Evolutionary conservation across 2,329 filamentous ascomycete species (phyloP).

Genomic region (Fusarium longipes): DNA sequence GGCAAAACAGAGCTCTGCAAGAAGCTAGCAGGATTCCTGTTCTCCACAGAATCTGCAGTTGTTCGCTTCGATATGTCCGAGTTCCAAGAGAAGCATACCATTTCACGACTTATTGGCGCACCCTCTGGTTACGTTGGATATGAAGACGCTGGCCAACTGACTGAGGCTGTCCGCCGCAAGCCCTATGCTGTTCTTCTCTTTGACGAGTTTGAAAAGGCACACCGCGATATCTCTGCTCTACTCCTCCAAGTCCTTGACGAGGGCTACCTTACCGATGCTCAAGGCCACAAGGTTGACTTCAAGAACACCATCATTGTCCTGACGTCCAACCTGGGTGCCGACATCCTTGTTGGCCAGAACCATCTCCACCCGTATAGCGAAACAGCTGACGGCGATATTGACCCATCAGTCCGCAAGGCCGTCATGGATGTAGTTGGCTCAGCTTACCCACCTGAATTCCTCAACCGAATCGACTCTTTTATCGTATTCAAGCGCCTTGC

Average conservation of each 20-base stretch:
- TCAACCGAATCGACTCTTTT: conserved; percentile 96
- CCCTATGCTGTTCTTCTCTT: conserved; percentile 95
- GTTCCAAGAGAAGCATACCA: conserved; percentile 97
- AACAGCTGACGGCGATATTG: conserved; percentile 74
- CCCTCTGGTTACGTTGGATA: conserved; percentile 97
- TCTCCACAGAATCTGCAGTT: conserved; percentile 90
- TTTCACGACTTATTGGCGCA: conserved; percentile 90
- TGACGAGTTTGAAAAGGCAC: conserved; percentile 98
- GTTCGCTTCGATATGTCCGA: conserved; percentile 98
- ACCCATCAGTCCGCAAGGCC: conserved; percentile 76
- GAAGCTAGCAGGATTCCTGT: conserved; percentile 91
- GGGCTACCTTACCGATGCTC: conserved; percentile 92
- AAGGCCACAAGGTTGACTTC: conserved; percentile 97
- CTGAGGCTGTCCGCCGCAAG: conserved; percentile 93
- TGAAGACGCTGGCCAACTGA: conserved; percentile 95
- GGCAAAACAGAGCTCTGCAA: conserved; percentile 98
- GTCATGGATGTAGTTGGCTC: conserved; percentile 89
- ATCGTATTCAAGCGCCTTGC: conserved; percentile 94
- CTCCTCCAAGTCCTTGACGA: conserved; percentile 95
- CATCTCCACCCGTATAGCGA: conserved; percentile 72
- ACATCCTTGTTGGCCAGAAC: conserved; percentile 85
- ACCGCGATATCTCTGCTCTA: conserved; percentile 91
- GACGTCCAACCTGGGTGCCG: conserved; percentile 92
- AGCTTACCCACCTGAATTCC: conserved; percentile 88
- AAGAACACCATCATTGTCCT: conserved; percentile 96